phyloP scores from a whole-genome alignment of 2,329 filamentous ascomycete species.

The Pseudogymnoascus sp. region DNA sequence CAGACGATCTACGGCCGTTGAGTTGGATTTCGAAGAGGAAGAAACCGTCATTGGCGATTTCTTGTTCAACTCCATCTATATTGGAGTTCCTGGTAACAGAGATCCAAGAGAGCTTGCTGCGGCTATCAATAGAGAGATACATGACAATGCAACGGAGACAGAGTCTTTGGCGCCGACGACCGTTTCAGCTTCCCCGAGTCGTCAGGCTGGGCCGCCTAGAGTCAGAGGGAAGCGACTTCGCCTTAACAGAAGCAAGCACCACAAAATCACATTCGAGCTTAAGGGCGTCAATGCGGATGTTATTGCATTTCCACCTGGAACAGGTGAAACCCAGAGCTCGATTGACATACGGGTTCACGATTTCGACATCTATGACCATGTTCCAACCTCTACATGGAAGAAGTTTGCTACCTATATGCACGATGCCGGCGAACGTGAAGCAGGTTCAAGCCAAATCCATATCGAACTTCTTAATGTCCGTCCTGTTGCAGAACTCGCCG shows the following conservation, averaged over 20 bases:
- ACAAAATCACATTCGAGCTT: slow-evolving; percentile 94
- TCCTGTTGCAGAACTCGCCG: slow-evolving; percentile 74
- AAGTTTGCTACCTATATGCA: slow-evolving; percentile 94
- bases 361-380: slow-evolving; percentile 86
- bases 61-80: slow-evolving; percentile 97
- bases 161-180: slow-evolving; percentile 79
- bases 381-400: slow-evolving; percentile 94
- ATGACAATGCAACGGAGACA: slow-evolving; percentile 80
- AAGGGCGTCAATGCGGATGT: slow-evolving; percentile 77
- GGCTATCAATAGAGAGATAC: slow-evolving; percentile 80
- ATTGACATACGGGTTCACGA: slow-evolving; percentile 75
- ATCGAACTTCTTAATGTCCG: slow-evolving; percentile 82
- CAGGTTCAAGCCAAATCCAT: slow-evolving; percentile 82
- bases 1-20: slow-evolving; percentile 42
- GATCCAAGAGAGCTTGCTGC: slow-evolving; percentile 75
- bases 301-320: slow-evolving; percentile 66
- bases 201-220: slow-evolving; percentile 33
- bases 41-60: slow-evolving; percentile 89
- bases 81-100: slow-evolving; percentile 78
- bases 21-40: slow-evolving; percentile 67
- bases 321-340: slow-evolving; percentile 78
- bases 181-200: slow-evolving; percentile 50
- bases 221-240: slow-evolving; percentile 53
- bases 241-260: slow-evolving; percentile 75
- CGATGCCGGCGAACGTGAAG: slow-evolving; percentile 78